These are phyloP conservation scores for Podaxis mareebaensis DNA, from an alignment of 768 basidiomycete species.

Conservation along the genomic window DNA sequence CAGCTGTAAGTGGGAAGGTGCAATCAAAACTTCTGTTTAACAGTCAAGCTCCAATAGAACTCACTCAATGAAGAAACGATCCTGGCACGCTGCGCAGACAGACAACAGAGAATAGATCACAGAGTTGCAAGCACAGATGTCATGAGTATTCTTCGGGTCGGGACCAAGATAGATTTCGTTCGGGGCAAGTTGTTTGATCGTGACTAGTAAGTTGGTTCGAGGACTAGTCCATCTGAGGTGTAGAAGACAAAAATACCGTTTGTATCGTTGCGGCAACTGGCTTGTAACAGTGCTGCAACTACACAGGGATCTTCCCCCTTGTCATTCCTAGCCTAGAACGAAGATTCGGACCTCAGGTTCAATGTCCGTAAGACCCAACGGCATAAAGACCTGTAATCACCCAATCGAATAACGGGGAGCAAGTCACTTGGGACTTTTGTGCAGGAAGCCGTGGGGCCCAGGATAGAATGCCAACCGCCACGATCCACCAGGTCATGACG, in stretches of 20 bases:
- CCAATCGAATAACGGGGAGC: constrained; percentile 18
- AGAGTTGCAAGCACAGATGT: constrained; percentile 31
- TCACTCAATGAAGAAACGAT: constrained; percentile 16
- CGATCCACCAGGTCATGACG: background rate
- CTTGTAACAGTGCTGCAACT: constrained; percentile 22
- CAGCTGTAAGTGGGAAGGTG: constrained; percentile 14
- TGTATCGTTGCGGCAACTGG: constrained; percentile 14
- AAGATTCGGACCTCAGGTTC: background rate
- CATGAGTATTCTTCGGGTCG: constrained; percentile 10
- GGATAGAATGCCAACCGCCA: background rate
- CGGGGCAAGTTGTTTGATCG: constrained; percentile 7
- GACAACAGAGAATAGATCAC: constrained; percentile 33
- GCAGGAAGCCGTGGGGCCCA: background rate
- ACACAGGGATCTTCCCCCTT: constrained; percentile 23
- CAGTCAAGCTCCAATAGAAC: background rate
- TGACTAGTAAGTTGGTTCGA: background rate
- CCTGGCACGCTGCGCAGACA: constrained; percentile 33
- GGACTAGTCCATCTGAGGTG: background rate
- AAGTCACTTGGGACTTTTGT: constrained; percentile 11
- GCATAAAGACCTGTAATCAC: constrained; percentile 13
- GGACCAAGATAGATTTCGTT: constrained; percentile 19
- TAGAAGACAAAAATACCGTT: constrained; percentile 1
- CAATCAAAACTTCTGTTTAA: background rate
- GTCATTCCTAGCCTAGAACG: constrained; percentile 21
- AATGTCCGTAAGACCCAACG: background rate